phyloP scores from a whole-genome alignment of 805 yeast species.

The Zygosaccharomyces rouxii region DNA sequence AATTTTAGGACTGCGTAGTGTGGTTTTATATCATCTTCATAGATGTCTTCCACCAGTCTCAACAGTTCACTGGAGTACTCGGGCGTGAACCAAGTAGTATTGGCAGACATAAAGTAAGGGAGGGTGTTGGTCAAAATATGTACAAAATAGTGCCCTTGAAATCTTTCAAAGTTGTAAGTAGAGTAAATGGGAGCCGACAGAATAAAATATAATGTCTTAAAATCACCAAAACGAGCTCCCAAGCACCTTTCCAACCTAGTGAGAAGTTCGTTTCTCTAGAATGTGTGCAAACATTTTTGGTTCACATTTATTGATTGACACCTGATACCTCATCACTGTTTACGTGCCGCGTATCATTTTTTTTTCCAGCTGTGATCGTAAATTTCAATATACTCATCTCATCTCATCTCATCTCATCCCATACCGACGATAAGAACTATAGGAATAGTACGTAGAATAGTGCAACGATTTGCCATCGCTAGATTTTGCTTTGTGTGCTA shows the following conservation, averaged over 20 bases:
- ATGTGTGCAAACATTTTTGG: background rate
- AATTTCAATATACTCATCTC: background rate
- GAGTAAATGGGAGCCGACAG: background rate
- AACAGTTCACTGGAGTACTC: conserved; percentile 39
- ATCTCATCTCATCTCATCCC: conserved; percentile 2
- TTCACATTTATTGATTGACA: background rate
- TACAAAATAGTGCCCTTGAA: background rate
- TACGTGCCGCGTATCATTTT: conserved; percentile 2
- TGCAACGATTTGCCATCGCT: background rate
- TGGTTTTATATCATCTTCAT: conserved; percentile 35
- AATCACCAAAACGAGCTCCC: background rate
- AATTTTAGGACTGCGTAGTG: conserved; percentile 32
- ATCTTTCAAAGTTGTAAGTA: background rate
- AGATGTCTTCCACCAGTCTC: conserved; percentile 28
- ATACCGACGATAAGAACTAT: background rate
- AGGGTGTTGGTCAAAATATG: background rate
- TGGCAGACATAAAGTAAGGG: background rate
- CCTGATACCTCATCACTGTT: background rate
- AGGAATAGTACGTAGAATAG: background rate
- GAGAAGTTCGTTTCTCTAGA: background rate
- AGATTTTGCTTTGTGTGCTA: no score
- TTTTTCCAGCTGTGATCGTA: background rate
- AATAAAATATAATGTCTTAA: background rate
- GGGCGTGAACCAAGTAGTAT: conserved; percentile 31
- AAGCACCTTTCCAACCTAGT: background rate